Evolutionary conservation across 148 eudicot species (phyloP), one percentile per base, ranked within the genome.

Genomic region (Euryodendron excelsum): DNA sequence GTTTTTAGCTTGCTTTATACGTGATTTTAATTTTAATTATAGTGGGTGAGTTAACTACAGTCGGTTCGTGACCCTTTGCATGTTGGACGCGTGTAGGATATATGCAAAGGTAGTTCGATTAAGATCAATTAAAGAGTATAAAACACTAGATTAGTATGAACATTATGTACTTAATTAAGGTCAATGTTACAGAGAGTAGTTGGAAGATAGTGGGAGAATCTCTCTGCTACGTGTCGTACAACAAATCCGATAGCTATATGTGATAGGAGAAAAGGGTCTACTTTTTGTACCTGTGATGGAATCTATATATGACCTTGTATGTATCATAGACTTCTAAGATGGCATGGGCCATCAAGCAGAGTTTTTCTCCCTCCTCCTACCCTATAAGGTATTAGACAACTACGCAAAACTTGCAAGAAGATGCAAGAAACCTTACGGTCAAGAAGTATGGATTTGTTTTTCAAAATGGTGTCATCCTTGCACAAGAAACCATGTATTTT

Each of bases 191-290:
- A 63, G 62, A 63, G 62, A 55, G 78, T 82, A 70, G 86, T 82
- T 84, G 91, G 82, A 80, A 67, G 48, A 33, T 58, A 15, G 44
- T 53, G 61, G 62, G 28, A 53, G 45, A 52, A 53, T 72, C 75
- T 30, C 76, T 73, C 30, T 39, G 28, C 23, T 73, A 37, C 36
- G 10, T 68, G 72, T 73, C 15, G 52, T 41, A 50, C 72, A 68
- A 68, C 52, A 68, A 41, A 9, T 10, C 13, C 1, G 41, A n/a
- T n/a, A n/a, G n/a, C n/a, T n/a, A n/a, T n/a, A n/a, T 2, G 23
- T 52, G 11, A 52, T 20, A 66, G 28, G 27, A 61, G 65, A 28
- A 61, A 13, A 61, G 33, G 17, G 33, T 61, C 17, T 14, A 61
- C 14, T 25, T 28, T 61, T 2, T 28, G 65, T 30, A 12, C 72